phyloP scores from a whole-genome alignment of 176 grass and related monocot genomes.

The Avena atlantica region DNA sequence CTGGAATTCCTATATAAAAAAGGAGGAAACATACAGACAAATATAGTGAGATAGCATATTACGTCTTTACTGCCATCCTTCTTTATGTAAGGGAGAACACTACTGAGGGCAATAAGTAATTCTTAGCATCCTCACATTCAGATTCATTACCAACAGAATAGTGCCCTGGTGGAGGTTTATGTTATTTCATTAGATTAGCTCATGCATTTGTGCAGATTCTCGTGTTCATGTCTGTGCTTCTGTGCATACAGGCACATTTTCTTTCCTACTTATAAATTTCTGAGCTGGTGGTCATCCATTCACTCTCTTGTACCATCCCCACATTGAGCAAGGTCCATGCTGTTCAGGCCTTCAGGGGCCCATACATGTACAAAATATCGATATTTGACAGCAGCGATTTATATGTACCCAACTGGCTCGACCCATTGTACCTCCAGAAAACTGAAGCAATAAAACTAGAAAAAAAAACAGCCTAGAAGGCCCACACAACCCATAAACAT shows the following conservation, averaged over 20 bases:
- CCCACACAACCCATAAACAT: background rate
- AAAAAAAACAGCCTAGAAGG: background rate
- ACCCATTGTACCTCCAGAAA: background rate
- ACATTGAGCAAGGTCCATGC: background rate
- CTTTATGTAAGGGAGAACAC: constrained; percentile 7
- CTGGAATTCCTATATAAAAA: constrained; percentile 55
- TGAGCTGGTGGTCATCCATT: background rate
- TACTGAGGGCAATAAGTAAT: constrained; percentile 2
- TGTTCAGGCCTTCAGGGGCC: background rate
- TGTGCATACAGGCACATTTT: background rate
- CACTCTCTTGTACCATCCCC: background rate
- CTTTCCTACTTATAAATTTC: background rate
- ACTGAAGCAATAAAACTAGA: background rate
- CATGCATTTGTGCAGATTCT: background rate
- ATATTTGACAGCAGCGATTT: background rate
- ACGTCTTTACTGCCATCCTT: constrained; percentile 24
- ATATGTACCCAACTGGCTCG: background rate
- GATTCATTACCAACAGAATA: constrained; percentile 29
- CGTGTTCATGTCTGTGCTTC: constrained; percentile 7
- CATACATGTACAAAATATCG: background rate
- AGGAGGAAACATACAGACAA: constrained; percentile 9
- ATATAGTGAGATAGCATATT: constrained; percentile 30
- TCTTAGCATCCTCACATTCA: constrained; percentile 1
- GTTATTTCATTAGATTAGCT: constrained; percentile 4
- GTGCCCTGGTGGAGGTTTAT: background rate